Percentiles rank a stretch among this genome's conserved stretches.
Conservation (phyloP, 2,329 filamentous ascomycete species). For the Verticillium tricorpus region DNA sequence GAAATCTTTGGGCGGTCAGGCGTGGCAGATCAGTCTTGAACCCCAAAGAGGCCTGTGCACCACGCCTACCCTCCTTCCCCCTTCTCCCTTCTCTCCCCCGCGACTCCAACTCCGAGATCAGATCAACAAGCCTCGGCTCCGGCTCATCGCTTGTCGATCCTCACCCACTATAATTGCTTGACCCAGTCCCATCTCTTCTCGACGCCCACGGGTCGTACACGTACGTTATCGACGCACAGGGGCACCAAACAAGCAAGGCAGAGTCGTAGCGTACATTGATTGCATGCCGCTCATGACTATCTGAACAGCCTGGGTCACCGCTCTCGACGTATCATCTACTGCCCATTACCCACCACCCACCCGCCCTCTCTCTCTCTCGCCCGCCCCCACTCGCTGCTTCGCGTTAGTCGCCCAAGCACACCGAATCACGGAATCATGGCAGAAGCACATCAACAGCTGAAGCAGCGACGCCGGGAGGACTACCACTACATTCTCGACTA, state of each 20-base stretch:
- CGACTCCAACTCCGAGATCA: neutral
- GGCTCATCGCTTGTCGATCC: neutral
- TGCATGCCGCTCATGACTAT: neutral
- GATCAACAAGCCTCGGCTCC: neutral
- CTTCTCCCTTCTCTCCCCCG: neutral
- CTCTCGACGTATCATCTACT: neutral
- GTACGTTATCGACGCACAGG: neutral
- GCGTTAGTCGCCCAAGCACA: neutral
- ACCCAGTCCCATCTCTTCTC: neutral
- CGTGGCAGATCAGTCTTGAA: constrained; percentile 16
- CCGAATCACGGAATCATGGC: neutral
- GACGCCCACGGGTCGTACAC: neutral
- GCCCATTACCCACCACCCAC: neutral
- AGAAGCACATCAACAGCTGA: constrained; percentile 33
- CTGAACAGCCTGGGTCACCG: neutral
- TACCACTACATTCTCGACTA: constrained; percentile 80
- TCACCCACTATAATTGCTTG: neutral
- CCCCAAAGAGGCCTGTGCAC: neutral
- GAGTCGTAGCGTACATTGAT: neutral
- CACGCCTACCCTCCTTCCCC: neutral
- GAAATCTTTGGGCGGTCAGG: constrained; percentile 22
- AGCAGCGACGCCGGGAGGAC: constrained; percentile 62
- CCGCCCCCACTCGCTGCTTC: neutral
- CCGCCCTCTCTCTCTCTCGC: neutral
- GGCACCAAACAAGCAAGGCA: neutral